Conservation (phyloP, 2,329 filamentous ascomycete species). For the Penicillium sp. region DNA sequence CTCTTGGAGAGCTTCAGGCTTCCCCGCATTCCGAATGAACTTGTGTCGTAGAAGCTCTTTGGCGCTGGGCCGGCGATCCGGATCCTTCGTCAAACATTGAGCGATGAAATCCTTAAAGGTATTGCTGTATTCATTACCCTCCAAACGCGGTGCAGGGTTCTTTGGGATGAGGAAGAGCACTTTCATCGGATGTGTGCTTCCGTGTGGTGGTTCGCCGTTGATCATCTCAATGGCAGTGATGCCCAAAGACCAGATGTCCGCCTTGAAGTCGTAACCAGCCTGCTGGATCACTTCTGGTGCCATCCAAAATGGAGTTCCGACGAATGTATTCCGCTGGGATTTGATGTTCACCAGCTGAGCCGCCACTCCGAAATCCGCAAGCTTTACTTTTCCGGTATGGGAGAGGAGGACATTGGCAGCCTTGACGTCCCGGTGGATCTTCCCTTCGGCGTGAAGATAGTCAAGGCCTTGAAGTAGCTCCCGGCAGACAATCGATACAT, state of each 20-base stretch:
- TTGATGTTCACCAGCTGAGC: conserved; percentile 97
- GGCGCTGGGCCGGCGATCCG: conserved; percentile 74
- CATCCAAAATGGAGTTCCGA: conserved; percentile 97
- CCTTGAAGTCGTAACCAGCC: conserved; percentile 76
- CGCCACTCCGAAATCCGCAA: conserved; percentile 95
- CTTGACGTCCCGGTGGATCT: conserved; percentile 96
- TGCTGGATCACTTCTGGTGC: conserved; percentile 91
- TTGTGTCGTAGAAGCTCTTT: conserved; percentile 81
- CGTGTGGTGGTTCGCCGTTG: conserved; percentile 80
- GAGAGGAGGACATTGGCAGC: conserved; percentile 95
- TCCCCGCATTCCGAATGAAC: conserved; percentile 82
- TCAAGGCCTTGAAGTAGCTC: conserved; percentile 85
- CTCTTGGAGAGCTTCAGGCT: conserved; percentile 80
- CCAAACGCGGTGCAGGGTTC: conserved; percentile 73
- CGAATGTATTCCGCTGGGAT: conserved; percentile 93
- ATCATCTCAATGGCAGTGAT: conserved; percentile 90
- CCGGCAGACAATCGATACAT: conserved; percentile 90
- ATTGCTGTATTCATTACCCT: conserved; percentile 71
- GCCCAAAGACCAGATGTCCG: conserved; percentile 87
- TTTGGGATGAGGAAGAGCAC: conserved; percentile 88
- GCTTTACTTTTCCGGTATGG: conserved; percentile 81
- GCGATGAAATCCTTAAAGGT: conserved; percentile 94
- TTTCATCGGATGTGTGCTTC: conserved; percentile 85
- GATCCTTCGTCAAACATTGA: conserved; percentile 86
- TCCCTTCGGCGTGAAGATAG: conserved; percentile 88